Conservation (phyloP, 225 moss, liverwort and hornwort species). For the Bryum argenteum region DNA sequence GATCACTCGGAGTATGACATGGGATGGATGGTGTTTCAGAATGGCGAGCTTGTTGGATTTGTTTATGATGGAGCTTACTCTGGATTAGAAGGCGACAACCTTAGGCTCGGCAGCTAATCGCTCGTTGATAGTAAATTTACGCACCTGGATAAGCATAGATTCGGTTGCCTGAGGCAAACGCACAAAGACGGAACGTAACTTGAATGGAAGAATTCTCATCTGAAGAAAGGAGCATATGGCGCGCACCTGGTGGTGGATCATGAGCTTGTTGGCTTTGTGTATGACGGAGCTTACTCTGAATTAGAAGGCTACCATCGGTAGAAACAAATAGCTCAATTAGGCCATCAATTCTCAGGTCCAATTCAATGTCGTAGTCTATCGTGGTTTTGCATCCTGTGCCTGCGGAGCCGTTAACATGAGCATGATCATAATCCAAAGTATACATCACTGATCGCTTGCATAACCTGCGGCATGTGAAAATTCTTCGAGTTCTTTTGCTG, state of each 20-base stretch:
- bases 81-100: slow-evolving; percentile 45
- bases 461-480: background rate
- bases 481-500: background rate
- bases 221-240: slow-evolving; percentile 33
- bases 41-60: slow-evolving; percentile 58
- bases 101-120: slow-evolving; percentile 28
- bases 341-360: background rate
- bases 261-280: slow-evolving; percentile 67
- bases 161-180: slow-evolving; percentile 32
- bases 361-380: background rate
- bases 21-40: slow-evolving; percentile 64
- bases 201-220: slow-evolving; percentile 29
- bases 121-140: slow-evolving; percentile 40
- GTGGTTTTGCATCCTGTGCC: background rate
- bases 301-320: slow-evolving; percentile 46
- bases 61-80: slow-evolving; percentile 69
- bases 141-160: slow-evolving; percentile 43
- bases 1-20: slow-evolving; percentile 49
- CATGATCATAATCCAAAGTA: background rate
- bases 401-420: background rate
- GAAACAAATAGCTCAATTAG: slow-evolving; percentile 25
- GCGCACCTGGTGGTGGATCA: slow-evolving; percentile 42
- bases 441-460: background rate
- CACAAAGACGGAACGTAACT: slow-evolving; percentile 50
- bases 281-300: slow-evolving; percentile 62